These are phyloP conservation scores for Capillidium heterosporum DNA, from an alignment of 371 early-diverging fungal species.

Conservation along the genomic window DNA sequence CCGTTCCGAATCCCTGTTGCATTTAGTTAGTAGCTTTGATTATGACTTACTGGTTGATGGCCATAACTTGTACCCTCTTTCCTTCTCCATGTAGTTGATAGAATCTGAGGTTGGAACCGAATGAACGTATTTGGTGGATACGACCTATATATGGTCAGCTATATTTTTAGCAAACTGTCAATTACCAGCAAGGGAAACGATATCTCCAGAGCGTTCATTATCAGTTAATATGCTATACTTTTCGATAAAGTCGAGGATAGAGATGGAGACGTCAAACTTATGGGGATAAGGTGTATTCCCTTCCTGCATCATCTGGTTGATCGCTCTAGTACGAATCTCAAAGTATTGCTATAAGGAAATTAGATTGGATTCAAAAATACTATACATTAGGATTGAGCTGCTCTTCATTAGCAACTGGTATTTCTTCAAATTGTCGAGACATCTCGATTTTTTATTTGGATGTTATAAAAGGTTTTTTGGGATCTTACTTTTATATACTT, in stretches of 20 bases:
- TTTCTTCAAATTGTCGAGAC: no score
- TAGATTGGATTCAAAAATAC: background rate
- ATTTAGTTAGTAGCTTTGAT: background rate
- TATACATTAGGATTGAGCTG: slow-evolving; percentile 67
- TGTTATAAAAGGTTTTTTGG: no score
- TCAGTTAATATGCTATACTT: slow-evolving; percentile 53
- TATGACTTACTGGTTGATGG: slow-evolving; percentile 42
- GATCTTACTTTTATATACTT: no score
- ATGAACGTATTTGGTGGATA: slow-evolving; percentile 69
- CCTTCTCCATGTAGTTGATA: slow-evolving; percentile 92
- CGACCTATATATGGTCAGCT: slow-evolving; percentile 18
- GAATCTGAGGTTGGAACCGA: slow-evolving; percentile 81
- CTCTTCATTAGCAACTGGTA: slow-evolving; percentile 51
- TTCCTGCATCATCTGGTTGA: slow-evolving; percentile 59
- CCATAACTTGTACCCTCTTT: slow-evolving; percentile 88
- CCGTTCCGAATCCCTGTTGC: slow-evolving; percentile 36
- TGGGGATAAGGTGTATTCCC: slow-evolving; percentile 88
- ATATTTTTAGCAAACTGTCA: slow-evolving; percentile 13
- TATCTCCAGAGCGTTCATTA: slow-evolving; percentile 52
- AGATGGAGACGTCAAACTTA: slow-evolving; percentile 86
- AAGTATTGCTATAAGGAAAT: slow-evolving; percentile 75
- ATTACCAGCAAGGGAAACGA: slow-evolving; percentile 59
- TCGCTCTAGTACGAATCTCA: slow-evolving; percentile 77
- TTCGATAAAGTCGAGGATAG: slow-evolving; percentile 66
- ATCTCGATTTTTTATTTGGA: no score